Conservation (phyloP, 1,139 yeast species). For the Suhomyces bribrorum region DNA sequence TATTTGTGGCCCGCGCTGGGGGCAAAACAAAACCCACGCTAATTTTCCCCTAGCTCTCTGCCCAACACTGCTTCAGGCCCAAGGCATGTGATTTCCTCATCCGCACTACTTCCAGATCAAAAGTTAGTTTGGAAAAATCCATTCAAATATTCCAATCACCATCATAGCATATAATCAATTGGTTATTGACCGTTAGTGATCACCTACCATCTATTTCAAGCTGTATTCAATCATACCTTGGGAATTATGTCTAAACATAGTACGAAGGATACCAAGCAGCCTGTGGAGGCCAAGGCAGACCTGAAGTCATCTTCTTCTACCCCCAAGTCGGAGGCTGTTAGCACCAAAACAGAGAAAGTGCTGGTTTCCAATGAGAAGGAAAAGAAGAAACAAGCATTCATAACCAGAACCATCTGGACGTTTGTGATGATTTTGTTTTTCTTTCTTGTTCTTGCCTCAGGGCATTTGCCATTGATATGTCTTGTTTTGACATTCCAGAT, state of each 20-base stretch:
- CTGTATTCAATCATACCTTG: neutral
- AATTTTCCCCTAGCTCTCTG: neutral
- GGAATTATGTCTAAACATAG: constrained; percentile 1
- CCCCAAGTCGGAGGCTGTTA: constrained; percentile 6
- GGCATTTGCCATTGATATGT: constrained; percentile 78
- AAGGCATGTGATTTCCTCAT: constrained; percentile 1
- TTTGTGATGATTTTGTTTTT: constrained; percentile 83
- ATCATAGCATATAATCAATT: neutral
- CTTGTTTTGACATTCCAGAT: constrained; percentile 75
- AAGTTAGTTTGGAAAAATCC: neutral
- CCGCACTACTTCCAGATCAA: constrained; percentile 1
- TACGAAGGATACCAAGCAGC: constrained; percentile 6
- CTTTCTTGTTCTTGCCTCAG: constrained; percentile 73
- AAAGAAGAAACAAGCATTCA: constrained; percentile 77
- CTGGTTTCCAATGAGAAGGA: constrained; percentile 43
- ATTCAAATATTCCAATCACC: constrained; percentile 1
- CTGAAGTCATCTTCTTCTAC: neutral
- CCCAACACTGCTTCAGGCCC: constrained; percentile 1
- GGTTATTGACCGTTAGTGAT: neutral
- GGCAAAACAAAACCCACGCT: neutral
- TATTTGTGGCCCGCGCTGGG: no score
- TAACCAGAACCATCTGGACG: constrained; percentile 94
- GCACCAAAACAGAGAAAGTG: neutral
- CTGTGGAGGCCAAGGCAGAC: neutral
- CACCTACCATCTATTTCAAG: neutral